A percentile compares a stretch with the other conserved stretches of the same genome.
Evolutionary conservation across 164 flowering plant species (phyloP).

Genomic region (Euptelea pleiosperma): DNA sequence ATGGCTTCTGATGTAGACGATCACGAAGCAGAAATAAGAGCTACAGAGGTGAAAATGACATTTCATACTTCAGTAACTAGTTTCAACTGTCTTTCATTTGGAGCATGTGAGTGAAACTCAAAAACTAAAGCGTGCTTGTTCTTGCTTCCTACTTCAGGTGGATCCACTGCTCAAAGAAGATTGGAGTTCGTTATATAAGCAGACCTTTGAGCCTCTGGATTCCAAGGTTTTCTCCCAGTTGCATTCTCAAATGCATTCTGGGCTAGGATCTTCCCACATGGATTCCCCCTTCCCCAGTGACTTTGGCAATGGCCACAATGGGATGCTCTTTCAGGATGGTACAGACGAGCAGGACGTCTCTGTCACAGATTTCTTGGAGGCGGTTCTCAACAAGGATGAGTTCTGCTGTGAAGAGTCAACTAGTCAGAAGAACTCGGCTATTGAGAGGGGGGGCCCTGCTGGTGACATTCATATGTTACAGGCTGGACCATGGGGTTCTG

Average conservation of each 20-base stretch:
- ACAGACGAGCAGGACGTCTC: conserved; percentile 31
- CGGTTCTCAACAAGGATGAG: conserved; percentile 26
- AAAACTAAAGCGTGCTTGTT: conserved; percentile 1
- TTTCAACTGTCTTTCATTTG: not conserved
- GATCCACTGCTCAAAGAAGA: conserved; percentile 16
- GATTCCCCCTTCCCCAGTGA: conserved; percentile 24
- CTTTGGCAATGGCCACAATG: conserved; percentile 16
- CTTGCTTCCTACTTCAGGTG: conserved; percentile 21
- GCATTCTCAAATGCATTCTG: no score
- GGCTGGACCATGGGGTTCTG: not conserved
- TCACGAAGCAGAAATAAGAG: conserved; percentile 18
- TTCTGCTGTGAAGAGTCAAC: conserved; percentile 19
- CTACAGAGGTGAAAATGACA: conserved; percentile 32
- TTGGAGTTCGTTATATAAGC: conserved; percentile 6
- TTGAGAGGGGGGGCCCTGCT: conserved; percentile 1
- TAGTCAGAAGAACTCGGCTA: conserved; percentile 6
- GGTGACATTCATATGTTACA: not conserved
- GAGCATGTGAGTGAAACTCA: not conserved
- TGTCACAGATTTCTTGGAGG: conserved; percentile 37
- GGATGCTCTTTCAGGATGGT: conserved; percentile 28
- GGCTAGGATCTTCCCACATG: no score
- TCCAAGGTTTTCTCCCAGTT: conserved; percentile 26
- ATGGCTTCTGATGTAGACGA: conserved; percentile 28
- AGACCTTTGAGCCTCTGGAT: conserved; percentile 19
- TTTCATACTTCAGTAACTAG: no score